These are phyloP conservation scores for Cercospora zeina DNA, from an alignment of 2,329 filamentous ascomycete species.

Conservation along the genomic window DNA sequence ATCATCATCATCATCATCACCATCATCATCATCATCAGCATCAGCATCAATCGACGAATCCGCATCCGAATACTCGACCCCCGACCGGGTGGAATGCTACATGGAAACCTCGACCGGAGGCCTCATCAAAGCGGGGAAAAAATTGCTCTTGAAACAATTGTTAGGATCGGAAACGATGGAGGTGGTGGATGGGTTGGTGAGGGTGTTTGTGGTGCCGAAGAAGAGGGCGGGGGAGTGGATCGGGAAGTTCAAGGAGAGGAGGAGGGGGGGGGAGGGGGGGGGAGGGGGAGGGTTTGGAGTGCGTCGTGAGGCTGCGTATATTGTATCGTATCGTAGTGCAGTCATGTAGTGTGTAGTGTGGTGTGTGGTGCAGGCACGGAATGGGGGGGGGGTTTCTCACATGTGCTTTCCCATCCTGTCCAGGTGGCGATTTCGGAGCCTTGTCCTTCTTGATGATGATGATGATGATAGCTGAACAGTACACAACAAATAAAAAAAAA, in stretches of 20 bases:
- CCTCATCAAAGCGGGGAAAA: slow-evolving; percentile 86
- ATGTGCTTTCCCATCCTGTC: too few relatives aligned
- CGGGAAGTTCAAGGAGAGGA: slow-evolving; percentile 77
- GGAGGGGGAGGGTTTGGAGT: background rate
- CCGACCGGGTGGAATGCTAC: slow-evolving; percentile 74
- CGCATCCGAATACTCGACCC: slow-evolving; percentile 58
- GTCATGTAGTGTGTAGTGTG: background rate
- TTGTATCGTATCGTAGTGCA: background rate
- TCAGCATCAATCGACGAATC: too few relatives aligned
- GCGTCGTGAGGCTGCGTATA: background rate
- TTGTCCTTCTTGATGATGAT: too few relatives aligned
- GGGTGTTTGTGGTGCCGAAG: slow-evolving; percentile 78
- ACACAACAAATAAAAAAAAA: too few relatives aligned
- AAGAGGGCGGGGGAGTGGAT: slow-evolving; percentile 72
- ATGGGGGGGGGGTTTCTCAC: too few relatives aligned
- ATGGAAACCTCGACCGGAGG: slow-evolving; percentile 80
- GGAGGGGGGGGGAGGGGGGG: slow-evolving; percentile 24
- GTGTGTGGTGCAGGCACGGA: background rate
- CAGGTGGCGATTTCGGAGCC: too few relatives aligned
- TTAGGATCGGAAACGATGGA: slow-evolving; percentile 76
- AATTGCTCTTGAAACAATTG: slow-evolving; percentile 72
- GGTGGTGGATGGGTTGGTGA: slow-evolving; percentile 81
- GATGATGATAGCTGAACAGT: background rate
- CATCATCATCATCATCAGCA: too few relatives aligned
- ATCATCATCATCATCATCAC: too few relatives aligned